Conservation (phyloP, 345 rosid species). For the Cochlearia excelsa region DNA sequence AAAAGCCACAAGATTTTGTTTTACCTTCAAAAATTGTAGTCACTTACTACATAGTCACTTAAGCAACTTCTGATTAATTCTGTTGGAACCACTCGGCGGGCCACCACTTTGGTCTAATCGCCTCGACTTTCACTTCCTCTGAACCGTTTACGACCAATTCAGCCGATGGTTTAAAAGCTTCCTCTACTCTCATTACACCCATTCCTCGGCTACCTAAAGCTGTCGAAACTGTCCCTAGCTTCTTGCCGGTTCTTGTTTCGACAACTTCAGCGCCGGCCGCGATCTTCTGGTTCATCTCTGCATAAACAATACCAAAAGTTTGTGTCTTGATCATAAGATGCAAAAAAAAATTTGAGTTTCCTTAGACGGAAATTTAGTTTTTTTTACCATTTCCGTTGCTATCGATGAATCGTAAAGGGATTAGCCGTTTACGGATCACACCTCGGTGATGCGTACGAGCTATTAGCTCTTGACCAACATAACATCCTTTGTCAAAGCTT, state of each 20-base stretch:
- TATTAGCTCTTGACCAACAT: slow-evolving; percentile 90
- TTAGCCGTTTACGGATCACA: slow-evolving; percentile 73
- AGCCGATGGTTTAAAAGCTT: slow-evolving; percentile 48
- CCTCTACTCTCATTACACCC: slow-evolving; percentile 68
- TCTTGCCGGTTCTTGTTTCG: slow-evolving; percentile 55
- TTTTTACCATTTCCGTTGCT: slow-evolving; percentile 52
- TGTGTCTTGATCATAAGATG: slow-evolving; percentile 6
- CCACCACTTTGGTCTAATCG: slow-evolving; percentile 84
- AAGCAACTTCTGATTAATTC: slow-evolving; percentile 38
- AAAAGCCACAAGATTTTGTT: background rate
- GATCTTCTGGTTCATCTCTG: slow-evolving; percentile 59
- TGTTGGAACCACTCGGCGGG: slow-evolving; percentile 66
- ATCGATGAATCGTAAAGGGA: slow-evolving; percentile 65
- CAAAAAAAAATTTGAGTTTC: background rate
- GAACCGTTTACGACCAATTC: slow-evolving; percentile 47
- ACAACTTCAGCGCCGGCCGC: slow-evolving; percentile 65
- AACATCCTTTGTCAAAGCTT: slow-evolving; percentile 95
- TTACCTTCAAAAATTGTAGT: background rate
- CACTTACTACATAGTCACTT: slow-evolving; percentile 30
- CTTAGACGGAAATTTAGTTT: too few relatives aligned
- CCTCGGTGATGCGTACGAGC: slow-evolving; percentile 93
- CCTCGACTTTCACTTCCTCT: slow-evolving; percentile 59
- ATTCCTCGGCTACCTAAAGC: slow-evolving; percentile 69
- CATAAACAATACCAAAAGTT: background rate
- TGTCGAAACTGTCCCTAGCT: slow-evolving; percentile 59